Conservation (phyloP, 225 moss, liverwort and hornwort species). For the Thuidium tamariscinum region DNA sequence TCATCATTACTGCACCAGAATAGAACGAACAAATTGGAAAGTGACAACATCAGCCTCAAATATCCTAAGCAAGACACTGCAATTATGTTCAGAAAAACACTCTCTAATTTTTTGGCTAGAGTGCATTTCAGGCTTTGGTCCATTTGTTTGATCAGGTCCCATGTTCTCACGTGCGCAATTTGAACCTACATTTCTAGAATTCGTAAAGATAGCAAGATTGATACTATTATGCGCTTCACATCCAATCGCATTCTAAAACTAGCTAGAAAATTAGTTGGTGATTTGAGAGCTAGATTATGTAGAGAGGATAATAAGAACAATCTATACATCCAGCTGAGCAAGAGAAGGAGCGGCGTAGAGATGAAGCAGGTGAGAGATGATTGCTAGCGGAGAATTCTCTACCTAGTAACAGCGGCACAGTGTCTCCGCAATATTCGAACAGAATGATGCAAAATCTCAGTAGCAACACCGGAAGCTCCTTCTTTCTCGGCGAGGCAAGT, state of each 20-base stretch:
- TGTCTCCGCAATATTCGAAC: slow-evolving; percentile 68
- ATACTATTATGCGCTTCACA: neutral
- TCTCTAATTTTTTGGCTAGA: neutral
- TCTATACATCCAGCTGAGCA: neutral
- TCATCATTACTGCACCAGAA: slow-evolving; percentile 56
- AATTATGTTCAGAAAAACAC: neutral
- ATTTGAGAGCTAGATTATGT: neutral
- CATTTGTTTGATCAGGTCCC: neutral
- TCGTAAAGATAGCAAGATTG: neutral
- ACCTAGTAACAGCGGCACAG: slow-evolving; percentile 71
- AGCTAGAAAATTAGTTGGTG: neutral
- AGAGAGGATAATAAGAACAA: neutral
- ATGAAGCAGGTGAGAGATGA: neutral
- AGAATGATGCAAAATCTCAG: slow-evolving; percentile 60
- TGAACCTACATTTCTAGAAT: neutral
- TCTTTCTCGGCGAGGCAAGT: slow-evolving; percentile 74
- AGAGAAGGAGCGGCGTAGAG: neutral
- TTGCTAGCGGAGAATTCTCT: neutral
- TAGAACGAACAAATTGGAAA: neutral
- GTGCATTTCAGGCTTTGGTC: neutral
- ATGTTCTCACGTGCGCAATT: neutral
- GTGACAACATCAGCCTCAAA: neutral
- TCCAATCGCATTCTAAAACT: neutral
- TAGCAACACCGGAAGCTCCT: slow-evolving; percentile 46
- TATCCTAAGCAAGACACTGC: neutral